Evolutionary conservation across 331 rosid genomes (phyloP), one percentile per base, ranked within the genome.

Genomic region (Ulmus americana): DNA sequence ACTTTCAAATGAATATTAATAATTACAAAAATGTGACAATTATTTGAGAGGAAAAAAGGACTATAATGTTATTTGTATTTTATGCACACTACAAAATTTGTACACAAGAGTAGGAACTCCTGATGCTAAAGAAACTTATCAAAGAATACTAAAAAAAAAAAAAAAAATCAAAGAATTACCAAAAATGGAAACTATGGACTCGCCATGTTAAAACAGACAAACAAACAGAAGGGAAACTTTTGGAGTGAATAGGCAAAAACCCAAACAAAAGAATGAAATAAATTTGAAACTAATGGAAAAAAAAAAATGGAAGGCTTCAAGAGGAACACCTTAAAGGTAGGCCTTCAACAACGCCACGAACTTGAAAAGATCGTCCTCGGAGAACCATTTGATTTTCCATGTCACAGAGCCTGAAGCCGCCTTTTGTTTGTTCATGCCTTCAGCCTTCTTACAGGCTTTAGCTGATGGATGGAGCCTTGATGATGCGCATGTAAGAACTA

Each of bases 261-360:
- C 65, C 70, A 76, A 74, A 71, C 56, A 52, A 82, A 89, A 65
- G 86, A 92, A 92, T 85, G 79, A 81, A 83, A 78, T 76, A 71
- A 88, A 92, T 80, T 74, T 39, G 64, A 66, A 74, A 61, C 5
- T 4, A 45, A 54, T 22, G 41, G 59, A 49, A 7, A 39, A 63
- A 70, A 68, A 55, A 52, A 38, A 69, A 57, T 45, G 53, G 81
- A 53, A 5, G 15, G 45, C 62, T 53, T 82, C 75, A 86, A 18
- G 79, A 74, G 58, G 66, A 55, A 69, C 76, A 80, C 72, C 85
- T 79, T 59, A 90, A 83, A 51, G 61, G 75, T 83, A 94, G 52
- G 99, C 99, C 83, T 82, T 90, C 81, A 84, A 15, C 79, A 90
- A 71, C 6, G 88, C 82, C 71, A 85, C 81, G 16, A 94, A 94